Conservation (phyloP, 2,329 filamentous ascomycete species). For the Pyricularia grisea region DNA sequence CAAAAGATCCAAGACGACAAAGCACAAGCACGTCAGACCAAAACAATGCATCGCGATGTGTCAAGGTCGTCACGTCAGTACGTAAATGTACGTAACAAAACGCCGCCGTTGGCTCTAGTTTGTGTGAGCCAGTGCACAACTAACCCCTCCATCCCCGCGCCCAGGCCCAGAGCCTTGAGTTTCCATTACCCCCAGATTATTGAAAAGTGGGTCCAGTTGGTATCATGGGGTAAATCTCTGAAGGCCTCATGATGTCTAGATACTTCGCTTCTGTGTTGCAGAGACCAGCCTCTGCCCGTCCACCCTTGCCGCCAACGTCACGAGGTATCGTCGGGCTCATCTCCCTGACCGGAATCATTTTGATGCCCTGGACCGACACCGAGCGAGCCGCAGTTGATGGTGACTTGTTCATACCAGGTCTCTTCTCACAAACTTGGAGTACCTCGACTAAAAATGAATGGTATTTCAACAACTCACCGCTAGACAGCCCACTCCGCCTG, state of each 20-base stretch:
- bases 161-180: conserved; percentile 10
- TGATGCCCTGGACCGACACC: neutral
- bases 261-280: neutral
- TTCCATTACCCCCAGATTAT: conserved; percentile 21
- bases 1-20: neutral
- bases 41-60: conserved; percentile 7
- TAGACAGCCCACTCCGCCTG: neutral
- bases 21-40: neutral
- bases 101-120: conserved; percentile 1
- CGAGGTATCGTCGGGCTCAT: neutral
- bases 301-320: neutral
- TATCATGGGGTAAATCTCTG: neutral
- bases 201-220: neutral
- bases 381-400: neutral
- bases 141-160: conserved; percentile 7
- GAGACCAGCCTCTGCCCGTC: neutral
- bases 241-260: conserved; percentile 5
- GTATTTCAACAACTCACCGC: neutral
- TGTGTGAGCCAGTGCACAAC: conserved; percentile 8
- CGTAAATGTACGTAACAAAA: conserved; percentile 8
- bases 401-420: neutral
- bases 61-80: conserved; percentile 6
- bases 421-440: neutral
- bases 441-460: neutral
- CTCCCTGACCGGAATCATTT: neutral